Evolutionary conservation across 73 alveolate species (phyloP).

Genomic region (Paramecium octaurelia): DNA sequence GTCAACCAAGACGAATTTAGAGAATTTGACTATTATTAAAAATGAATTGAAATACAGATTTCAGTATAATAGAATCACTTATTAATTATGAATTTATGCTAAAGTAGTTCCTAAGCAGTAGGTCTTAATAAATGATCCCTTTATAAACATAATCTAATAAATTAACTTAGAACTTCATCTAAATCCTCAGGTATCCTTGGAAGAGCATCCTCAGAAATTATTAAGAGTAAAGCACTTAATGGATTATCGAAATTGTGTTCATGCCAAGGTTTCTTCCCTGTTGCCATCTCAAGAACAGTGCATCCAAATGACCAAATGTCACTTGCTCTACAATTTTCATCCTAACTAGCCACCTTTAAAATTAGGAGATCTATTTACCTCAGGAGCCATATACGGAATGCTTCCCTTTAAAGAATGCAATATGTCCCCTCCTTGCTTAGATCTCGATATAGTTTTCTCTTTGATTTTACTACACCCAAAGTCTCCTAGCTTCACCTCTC

Average conservation of each 20-base stretch:
- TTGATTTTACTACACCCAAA: slow-evolving; percentile 76
- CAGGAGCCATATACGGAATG: slow-evolving; percentile 64
- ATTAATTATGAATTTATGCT: slow-evolving; percentile 49
- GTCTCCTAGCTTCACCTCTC: slow-evolving; percentile 87
- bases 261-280: slow-evolving; percentile 64
- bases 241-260: slow-evolving; percentile 49
- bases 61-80: neutral
- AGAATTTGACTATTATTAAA: slow-evolving; percentile 33
- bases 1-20: slow-evolving; percentile 31
- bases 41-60: neutral
- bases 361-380: neutral
- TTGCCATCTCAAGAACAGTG: slow-evolving; percentile 57
- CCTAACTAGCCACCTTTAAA: neutral
- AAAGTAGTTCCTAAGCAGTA: slow-evolving; percentile 56
- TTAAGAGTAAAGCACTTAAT: slow-evolving; percentile 45
- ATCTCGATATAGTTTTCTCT: slow-evolving; percentile 49
- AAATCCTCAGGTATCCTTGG: slow-evolving; percentile 63
- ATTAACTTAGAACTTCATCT: neutral
- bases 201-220: slow-evolving; percentile 25
- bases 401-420: slow-evolving; percentile 30
- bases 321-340: neutral
- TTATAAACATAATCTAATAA: slow-evolving; percentile 45
- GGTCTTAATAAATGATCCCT: slow-evolving; percentile 57
- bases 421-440: neutral
- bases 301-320: slow-evolving; percentile 71